phyloP scores from a whole-genome alignment of 75 land plant species.

The Cupressus sempervirens region DNA sequence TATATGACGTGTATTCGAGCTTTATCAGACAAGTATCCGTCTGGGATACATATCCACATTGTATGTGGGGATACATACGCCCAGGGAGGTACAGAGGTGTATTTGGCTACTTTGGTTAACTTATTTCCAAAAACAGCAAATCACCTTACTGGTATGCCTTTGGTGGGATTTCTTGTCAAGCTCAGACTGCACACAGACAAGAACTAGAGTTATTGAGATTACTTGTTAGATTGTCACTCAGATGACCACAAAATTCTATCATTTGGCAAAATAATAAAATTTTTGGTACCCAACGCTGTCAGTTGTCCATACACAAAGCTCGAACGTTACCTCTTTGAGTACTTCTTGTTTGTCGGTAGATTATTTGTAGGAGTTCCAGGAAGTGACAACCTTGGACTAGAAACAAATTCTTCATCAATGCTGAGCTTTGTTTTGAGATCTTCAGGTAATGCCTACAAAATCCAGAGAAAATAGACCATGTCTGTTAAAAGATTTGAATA shows the following conservation, averaged over 20 bases:
- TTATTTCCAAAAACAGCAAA: background rate
- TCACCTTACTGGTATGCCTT: conserved; percentile 14
- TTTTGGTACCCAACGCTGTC: background rate
- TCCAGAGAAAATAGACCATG: background rate
- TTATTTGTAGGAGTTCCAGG: conserved; percentile 42
- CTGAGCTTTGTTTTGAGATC: conserved; percentile 86
- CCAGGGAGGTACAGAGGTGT: too few species aligned
- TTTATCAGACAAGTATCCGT: too few species aligned
- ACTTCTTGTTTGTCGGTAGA: conserved; percentile 36
- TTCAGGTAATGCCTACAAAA: conserved; percentile 66
- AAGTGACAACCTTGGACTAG: conserved; percentile 70
- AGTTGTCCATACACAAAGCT: background rate
- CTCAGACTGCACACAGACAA: conserved; percentile 13
- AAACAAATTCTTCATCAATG: conserved; percentile 66
- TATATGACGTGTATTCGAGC: too few species aligned
- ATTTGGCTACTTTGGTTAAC: background rate
- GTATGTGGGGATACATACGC: too few species aligned
- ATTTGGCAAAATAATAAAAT: background rate
- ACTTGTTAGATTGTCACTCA: background rate
- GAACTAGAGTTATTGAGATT: background rate
- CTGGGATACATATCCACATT: too few species aligned
- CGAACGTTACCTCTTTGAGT: conserved; percentile 44
- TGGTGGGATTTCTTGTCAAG: conserved; percentile 15
- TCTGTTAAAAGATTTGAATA: background rate
- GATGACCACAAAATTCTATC: background rate